Evolutionary conservation across 2,329 filamentous ascomycete genomes (phyloP).

Genomic region (Tolypocladium tropicale): DNA sequence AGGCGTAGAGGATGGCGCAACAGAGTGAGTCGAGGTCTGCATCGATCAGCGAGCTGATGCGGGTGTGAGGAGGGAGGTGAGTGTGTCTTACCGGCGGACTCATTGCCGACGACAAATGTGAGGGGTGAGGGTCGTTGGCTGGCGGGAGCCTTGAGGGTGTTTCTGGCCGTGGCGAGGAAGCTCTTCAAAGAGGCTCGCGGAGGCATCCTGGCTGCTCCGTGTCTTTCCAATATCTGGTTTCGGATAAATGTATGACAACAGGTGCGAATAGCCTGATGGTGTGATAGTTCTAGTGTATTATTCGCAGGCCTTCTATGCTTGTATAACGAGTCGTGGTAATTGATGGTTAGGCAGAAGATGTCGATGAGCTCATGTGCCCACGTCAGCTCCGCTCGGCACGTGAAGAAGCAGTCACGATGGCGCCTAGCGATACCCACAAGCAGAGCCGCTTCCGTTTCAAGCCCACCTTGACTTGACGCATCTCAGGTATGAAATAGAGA

Average conservation of each 20-base stretch:
- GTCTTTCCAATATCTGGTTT: neutral
- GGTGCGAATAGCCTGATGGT: neutral
- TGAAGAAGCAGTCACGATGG: neutral
- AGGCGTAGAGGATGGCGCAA: constrained; percentile 63
- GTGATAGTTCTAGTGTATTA: neutral
- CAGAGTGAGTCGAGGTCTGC: constrained; percentile 73
- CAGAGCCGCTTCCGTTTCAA: neutral
- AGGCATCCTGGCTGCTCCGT: constrained; percentile 12
- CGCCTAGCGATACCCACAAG: neutral
- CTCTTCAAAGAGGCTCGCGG: constrained; percentile 30
- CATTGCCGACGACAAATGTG: constrained; percentile 56
- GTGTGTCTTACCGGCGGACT: constrained; percentile 47
- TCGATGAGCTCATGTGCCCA: neutral
- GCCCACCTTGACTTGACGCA: too few relatives aligned
- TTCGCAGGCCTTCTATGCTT: neutral
- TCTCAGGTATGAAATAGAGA: too few relatives aligned
- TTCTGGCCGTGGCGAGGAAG: constrained; percentile 42
- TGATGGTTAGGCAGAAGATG: neutral
- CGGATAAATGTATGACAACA: neutral
- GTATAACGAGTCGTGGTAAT: neutral
- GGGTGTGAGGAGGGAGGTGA: neutral
- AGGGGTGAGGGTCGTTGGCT: constrained; percentile 36
- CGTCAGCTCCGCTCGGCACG: neutral
- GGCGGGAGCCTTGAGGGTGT: constrained; percentile 32
- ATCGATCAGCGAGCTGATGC: neutral